Evolutionary conservation across 345 rosid species (phyloP), one percentile per base, ranked within the genome.

Genomic region (Orychophragmus violaceus): DNA sequence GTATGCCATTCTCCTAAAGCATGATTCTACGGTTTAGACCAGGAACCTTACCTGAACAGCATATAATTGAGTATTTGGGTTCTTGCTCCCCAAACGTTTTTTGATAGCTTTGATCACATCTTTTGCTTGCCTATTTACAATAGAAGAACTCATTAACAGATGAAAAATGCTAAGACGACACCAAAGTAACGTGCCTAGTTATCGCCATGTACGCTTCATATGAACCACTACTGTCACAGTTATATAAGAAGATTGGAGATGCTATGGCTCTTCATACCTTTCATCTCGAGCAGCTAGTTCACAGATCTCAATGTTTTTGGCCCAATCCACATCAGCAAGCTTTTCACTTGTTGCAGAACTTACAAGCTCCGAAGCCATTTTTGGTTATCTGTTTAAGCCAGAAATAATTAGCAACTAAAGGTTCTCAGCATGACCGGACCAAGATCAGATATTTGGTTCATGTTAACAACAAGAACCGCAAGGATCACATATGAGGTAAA

Each of bases 321-420:
- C 72, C 99, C 99, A 94, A 70, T 94, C 88, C 59, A 90, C 72
- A 76, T 94, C 97, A 53, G 79, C 23, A 69, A 94, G 84, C 79
- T 94, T 94, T 54, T 85, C 96, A 73, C 85, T 85, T 7, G 99
- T 94, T 28, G 96, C 97, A 71, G 83, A 79, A 72, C 71, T 84
- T 14, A 94, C 96, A 13, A 94, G 96, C 76, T 87, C 97, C 64
- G 96, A 66, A 2, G 99, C 97, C 99, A 90, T 88, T 55, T 75
- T 59, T 66, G 17, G 55, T 77, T 71, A 71, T 76, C 76, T 71
- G 73, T 48, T 17, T 5, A 19, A 46, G 41, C 60, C 32, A 59
- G 2, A 42, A 11, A 59, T 18, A 59, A 35, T 59, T 37, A 65
- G 29, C 25, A 59, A 12, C 36, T 7, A 49, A 50, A 8, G 24